A percentile compares a stretch with the other conserved stretches of the same genome.
phyloP scores from a whole-genome alignment of 2,329 filamentous ascomycete genomes.

The Massarina eburnea region DNA sequence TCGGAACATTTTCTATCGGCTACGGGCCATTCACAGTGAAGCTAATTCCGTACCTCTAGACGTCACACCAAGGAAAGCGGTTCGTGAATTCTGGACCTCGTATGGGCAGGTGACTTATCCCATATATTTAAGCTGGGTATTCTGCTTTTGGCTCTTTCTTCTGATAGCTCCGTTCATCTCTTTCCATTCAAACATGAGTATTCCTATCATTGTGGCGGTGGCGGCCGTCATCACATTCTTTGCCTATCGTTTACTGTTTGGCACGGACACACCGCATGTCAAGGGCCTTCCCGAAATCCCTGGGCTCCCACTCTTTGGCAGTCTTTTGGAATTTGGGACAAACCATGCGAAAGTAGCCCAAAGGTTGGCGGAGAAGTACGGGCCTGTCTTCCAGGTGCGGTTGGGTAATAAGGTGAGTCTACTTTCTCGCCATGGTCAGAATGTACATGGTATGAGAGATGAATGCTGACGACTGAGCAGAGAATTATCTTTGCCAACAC shows the following conservation, averaged over 20 bases:
- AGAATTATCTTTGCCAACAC: conserved; percentile 77
- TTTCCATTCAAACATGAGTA: conserved; percentile 35
- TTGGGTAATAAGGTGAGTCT: conserved; percentile 65
- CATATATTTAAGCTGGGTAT: neutral
- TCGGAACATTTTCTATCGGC: neutral
- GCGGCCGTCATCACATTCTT: conserved; percentile 45
- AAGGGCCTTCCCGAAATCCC: conserved; percentile 52
- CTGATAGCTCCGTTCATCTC: neutral
- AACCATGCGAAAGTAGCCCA: conserved; percentile 51
- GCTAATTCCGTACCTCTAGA: neutral
- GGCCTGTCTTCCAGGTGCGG: conserved; percentile 53
- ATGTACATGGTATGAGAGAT: neutral
- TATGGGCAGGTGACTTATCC: neutral
- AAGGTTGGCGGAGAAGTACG: conserved; percentile 51
- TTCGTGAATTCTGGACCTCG: neutral
- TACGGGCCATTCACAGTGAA: neutral
- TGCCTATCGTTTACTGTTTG: conserved; percentile 45
- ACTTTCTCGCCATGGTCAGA: neutral
- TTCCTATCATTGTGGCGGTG: conserved; percentile 46
- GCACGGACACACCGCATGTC: conserved; percentile 52
- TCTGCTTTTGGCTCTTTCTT: neutral
- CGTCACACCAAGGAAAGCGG: neutral
- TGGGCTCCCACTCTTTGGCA: conserved; percentile 51
- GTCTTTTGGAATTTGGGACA: conserved; percentile 49
- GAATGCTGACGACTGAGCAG: conserved; percentile 33